Evolutionary conservation across 228 moss, liverwort and hornwort species (phyloP).

Genomic region (Sphagnum magellanicum): DNA sequence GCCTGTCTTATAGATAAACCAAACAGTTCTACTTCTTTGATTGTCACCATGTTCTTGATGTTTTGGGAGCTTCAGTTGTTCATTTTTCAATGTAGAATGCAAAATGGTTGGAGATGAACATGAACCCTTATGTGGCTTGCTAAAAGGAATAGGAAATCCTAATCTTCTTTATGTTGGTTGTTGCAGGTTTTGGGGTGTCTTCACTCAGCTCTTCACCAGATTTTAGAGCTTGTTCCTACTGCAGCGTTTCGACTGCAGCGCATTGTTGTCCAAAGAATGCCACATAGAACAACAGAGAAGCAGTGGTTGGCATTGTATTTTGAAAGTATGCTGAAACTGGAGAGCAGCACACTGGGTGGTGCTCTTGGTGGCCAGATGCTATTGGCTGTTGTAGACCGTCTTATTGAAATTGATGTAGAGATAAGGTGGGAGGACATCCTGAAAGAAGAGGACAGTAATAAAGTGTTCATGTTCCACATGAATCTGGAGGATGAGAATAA

Average conservation of each 20-base stretch:
- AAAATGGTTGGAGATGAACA: no score
- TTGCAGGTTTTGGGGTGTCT: conserved; percentile 52
- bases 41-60: no score
- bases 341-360: conserved; percentile 41
- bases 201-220: conserved; percentile 65
- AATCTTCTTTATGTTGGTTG: no score
- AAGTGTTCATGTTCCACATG: conserved; percentile 96
- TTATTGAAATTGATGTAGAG: conserved; percentile 98
- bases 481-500: conserved; percentile 79
- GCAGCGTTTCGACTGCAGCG: conserved; percentile 70
- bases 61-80: no score
- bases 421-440: conserved; percentile 96
- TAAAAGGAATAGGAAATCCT: no score
- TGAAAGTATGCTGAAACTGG: conserved; percentile 81
- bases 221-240: conserved; percentile 71
- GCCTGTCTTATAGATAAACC: no score
- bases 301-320: conserved; percentile 84
- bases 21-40: no score
- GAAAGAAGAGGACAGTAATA: conserved; percentile 72
- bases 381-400: conserved; percentile 74
- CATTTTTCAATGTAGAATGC: no score
- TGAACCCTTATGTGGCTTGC: no score
- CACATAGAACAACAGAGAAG: conserved; percentile 62
- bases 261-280: conserved; percentile 66
- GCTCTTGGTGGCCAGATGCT: conserved; percentile 59